Evolutionary conservation across 1,284 basidiomycete species (phyloP).

Genomic region (Tilletia indica): DNA sequence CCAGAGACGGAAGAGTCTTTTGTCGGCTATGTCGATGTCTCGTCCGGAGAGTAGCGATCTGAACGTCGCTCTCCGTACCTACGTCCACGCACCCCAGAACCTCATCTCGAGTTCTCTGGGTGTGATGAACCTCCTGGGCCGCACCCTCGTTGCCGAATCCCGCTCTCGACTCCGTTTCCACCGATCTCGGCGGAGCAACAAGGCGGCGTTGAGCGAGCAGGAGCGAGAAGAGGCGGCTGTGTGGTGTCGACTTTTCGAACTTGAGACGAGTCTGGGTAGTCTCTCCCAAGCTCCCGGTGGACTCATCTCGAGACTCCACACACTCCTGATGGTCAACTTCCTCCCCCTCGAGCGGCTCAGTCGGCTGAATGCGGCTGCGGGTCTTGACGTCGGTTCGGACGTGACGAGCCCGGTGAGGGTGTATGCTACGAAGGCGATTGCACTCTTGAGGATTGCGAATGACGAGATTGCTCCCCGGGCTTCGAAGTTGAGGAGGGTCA

Average conservation of each 20-base stretch:
- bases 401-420: conserved; percentile 15
- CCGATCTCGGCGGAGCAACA: background rate
- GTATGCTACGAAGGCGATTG: conserved; percentile 36
- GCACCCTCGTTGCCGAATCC: background rate
- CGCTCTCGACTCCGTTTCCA: background rate
- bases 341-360: conserved; percentile 18
- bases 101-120: background rate
- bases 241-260: conserved; percentile 33
- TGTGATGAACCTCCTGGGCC: background rate
- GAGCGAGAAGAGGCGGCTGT: conserved; percentile 27
- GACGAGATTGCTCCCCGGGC: conserved; percentile 18
- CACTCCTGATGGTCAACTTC: conserved; percentile 33
- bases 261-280: conserved; percentile 36
- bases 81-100: conserved; percentile 25
- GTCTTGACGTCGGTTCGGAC: conserved; percentile 16
- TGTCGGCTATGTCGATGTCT: conserved; percentile 22
- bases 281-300: conserved; percentile 29
- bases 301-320: conserved; percentile 35
- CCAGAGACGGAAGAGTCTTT: conserved; percentile 22
- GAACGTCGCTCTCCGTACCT: conserved; percentile 24
- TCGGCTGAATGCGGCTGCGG: conserved; percentile 23
- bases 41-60: conserved; percentile 24
- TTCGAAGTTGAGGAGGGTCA: conserved; percentile 21
- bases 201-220: background rate
- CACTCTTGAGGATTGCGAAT: conserved; percentile 32